Evolutionary conservation across 2,329 filamentous ascomycete species (phyloP), one percentile per base, ranked within the genome.

Genomic region (Claviceps sorghi): DNA sequence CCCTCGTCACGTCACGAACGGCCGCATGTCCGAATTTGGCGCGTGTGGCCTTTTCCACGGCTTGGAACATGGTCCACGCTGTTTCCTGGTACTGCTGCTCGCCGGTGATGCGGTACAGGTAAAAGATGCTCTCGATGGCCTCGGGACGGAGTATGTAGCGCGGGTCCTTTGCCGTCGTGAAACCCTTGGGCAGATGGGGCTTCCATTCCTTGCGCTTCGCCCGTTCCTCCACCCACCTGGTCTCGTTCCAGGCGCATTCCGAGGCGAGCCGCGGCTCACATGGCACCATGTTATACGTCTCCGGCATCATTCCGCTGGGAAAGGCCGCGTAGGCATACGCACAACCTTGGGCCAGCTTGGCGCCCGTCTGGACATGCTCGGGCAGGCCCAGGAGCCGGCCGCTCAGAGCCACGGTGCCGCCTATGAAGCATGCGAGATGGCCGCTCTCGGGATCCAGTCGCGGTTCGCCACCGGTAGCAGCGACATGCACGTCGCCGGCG

Each of bases 81-180:
- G 78, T 79, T 49, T 83, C 76, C 58, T 79, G 78, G 73, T 79
- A 86, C 50, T 72, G 69, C 1, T 70, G 56, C 57, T 85, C 77
- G 30, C 84, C 84, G 0, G 84, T 88, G 50, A 86, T 72, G 52
- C 85, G 78, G 64, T 82, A 84, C 74, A 88, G 79, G 64, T 85
- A 78, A 66, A 86, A 89, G n/a, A 90, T 79, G 21, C 82, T 86
- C 68, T 90, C 85, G 52, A 89, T 86, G 5, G 85, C 84, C 67
- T 90, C 85, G n/a, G 84, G 83, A 54, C 83, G 76, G 38, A 86
- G 71, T 19, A 84, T 76, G 60, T 86, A 86, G 53, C 73, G 72
- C 36, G 70, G 67, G 55, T 82, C 76, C 41, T 69, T 65, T 41
- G 83, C 72, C 4, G 70, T 69, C 1, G 75, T 70, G 61, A 83